Evolutionary conservation across 2,329 filamentous ascomycete species (phyloP).

Genomic region (Rutstroemia sp.): DNA sequence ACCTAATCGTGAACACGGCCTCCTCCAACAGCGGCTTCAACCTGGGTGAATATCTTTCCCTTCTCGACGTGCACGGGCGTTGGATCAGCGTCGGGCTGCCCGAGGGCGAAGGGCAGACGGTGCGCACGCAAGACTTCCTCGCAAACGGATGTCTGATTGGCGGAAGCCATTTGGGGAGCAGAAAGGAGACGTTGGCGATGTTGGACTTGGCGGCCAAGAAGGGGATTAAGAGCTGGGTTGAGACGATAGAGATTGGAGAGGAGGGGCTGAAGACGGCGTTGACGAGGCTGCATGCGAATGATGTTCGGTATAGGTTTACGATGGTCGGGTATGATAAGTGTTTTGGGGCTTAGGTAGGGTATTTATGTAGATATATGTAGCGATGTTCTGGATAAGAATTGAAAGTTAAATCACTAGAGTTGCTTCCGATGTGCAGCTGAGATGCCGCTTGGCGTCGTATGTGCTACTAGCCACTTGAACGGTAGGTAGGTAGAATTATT

Average conservation of each 20-base stretch:
- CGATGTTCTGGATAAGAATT: too few relatives aligned
- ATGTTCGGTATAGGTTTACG: constrained; percentile 68
- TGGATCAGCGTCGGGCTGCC: constrained; percentile 78
- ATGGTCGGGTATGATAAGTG: constrained; percentile 61
- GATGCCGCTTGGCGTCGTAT: background rate
- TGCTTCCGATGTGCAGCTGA: too few relatives aligned
- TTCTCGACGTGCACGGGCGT: constrained; percentile 73
- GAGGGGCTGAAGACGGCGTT: constrained; percentile 62
- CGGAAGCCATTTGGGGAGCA: constrained; percentile 62
- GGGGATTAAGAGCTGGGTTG: constrained; percentile 62
- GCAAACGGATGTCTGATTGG: constrained; percentile 68
- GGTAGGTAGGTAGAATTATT: background rate
- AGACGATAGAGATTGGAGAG: constrained; percentile 66
- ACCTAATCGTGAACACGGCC: constrained; percentile 70
- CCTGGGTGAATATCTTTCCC: constrained; percentile 62
- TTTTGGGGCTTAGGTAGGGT: constrained; percentile 36
- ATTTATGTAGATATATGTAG: background rate
- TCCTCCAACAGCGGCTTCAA: constrained; percentile 62
- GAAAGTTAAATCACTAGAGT: too few relatives aligned
- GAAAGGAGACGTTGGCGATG: constrained; percentile 66
- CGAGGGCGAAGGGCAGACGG: constrained; percentile 62
- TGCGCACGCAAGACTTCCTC: constrained; percentile 69
- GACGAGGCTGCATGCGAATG: constrained; percentile 60
- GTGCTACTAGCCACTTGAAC: background rate
- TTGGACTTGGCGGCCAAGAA: constrained; percentile 63